These are phyloP conservation scores for Miamiensis avidus DNA, from an alignment of 169 alveolate genomes.

Conservation along the genomic window DNA sequence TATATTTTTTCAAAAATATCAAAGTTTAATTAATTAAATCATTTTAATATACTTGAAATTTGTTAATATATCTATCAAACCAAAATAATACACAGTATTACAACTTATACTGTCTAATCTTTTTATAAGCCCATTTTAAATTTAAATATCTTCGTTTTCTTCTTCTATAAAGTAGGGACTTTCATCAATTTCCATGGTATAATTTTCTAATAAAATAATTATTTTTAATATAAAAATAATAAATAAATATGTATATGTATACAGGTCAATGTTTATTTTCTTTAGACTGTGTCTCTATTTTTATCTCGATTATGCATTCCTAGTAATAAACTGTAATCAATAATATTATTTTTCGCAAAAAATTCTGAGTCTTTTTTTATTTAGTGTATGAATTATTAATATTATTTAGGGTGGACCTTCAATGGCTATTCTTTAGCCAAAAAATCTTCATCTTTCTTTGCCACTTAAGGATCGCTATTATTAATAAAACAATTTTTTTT, in stretches of 20 bases:
- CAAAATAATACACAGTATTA: conserved; percentile 50
- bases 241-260: neutral
- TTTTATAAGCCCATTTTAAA: conserved; percentile 43
- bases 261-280: conserved; percentile 17
- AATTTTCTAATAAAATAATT: neutral
- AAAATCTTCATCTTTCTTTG: conserved; percentile 82
- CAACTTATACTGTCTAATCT: conserved; percentile 47
- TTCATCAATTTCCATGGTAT: neutral
- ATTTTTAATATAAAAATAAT: neutral
- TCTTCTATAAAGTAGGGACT: neutral
- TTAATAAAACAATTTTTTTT: conserved; percentile 3
- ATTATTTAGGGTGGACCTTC: conserved; percentile 50
- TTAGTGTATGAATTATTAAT: conserved; percentile 53
- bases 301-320: conserved; percentile 68
- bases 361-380: conserved; percentile 72
- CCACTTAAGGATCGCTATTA: conserved; percentile 50
- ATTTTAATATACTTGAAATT: conserved; percentile 21
- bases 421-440: conserved; percentile 49
- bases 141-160: conserved; percentile 37
- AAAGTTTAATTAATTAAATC: neutral
- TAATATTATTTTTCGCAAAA: conserved; percentile 70
- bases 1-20: neutral
- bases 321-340: conserved; percentile 81
- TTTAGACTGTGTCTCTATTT: neutral
- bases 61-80: conserved; percentile 63